Percentiles rank a stretch among this genome's conserved stretches.
phyloP scores from a whole-genome alignment of 768 basidiomycete genomes.

The Amylocystis lapponica region DNA sequence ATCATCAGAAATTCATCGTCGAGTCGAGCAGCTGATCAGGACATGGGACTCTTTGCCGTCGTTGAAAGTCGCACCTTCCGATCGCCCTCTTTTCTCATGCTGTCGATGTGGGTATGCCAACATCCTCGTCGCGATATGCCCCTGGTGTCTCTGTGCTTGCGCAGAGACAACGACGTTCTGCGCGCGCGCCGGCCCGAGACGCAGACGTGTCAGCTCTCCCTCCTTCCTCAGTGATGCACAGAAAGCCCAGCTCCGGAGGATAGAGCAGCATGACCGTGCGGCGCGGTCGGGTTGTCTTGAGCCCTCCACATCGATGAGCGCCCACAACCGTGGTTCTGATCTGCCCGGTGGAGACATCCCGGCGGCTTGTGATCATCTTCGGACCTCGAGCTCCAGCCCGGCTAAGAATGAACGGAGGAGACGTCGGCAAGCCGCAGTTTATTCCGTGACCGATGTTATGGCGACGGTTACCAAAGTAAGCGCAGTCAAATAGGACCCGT shows the following conservation, averaged over 20 bases:
- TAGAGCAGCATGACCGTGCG: slow-evolving; percentile 7
- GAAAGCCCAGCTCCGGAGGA: slow-evolving; percentile 18
- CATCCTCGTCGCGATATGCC: slow-evolving; percentile 14
- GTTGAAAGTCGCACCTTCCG: too few species aligned
- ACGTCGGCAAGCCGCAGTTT: slow-evolving; percentile 14
- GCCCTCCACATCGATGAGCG: background rate
- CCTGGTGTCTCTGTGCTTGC: slow-evolving; percentile 17
- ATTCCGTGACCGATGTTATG: slow-evolving; percentile 14
- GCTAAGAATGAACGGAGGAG: slow-evolving; percentile 7
- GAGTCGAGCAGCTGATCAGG: slow-evolving; percentile 14
- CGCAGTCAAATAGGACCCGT: too few species aligned
- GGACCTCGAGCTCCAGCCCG: too few species aligned
- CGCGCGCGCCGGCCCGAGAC: background rate
- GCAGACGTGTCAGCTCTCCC: slow-evolving; percentile 19
- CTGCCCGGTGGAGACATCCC: too few species aligned
- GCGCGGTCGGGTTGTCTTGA: background rate
- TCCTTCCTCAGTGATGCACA: slow-evolving; percentile 21
- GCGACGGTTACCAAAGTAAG: slow-evolving; percentile 13
- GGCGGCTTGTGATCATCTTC: background rate
- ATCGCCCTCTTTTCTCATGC: slow-evolving; percentile 19
- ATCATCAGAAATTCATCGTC: background rate
- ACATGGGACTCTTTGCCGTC: slow-evolving; percentile 22
- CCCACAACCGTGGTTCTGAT: too few species aligned
- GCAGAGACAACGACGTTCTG: background rate
- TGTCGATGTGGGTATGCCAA: slow-evolving; percentile 16